A percentile compares a stretch with the other conserved stretches of the same genome.
Conservation (phyloP, 2,329 filamentous ascomycete species). For the Pseudogymnoascus sp. region DNA sequence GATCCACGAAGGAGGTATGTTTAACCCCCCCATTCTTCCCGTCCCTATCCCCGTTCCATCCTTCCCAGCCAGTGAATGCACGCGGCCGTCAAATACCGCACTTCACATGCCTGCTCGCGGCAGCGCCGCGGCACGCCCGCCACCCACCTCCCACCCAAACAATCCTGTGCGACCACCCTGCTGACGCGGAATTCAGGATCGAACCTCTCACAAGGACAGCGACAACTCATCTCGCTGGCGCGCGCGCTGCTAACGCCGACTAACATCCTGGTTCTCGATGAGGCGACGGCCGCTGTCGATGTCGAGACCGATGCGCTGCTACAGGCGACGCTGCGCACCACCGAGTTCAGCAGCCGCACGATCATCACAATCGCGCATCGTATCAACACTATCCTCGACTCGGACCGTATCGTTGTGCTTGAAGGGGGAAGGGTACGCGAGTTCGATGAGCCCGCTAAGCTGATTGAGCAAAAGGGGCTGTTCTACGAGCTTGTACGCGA, state of each 20-base stretch:
- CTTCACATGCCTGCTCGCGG: neutral
- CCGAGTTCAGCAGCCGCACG: conserved; percentile 76
- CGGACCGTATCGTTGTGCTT: conserved; percentile 85
- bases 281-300: conserved; percentile 76
- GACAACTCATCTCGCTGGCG: conserved; percentile 87
- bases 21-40: neutral
- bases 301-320: conserved; percentile 60
- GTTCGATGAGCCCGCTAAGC: conserved; percentile 75
- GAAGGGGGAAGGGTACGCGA: conserved; percentile 85
- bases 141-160: conserved; percentile 11
- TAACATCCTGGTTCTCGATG: conserved; percentile 94
- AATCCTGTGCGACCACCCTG: conserved; percentile 8
- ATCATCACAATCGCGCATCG: conserved; percentile 98
- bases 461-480: conserved; percentile 66
- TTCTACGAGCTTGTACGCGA: conserved; percentile 92
- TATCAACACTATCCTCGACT: conserved; percentile 91
- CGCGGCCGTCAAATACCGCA: neutral
- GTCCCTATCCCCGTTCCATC: neutral
- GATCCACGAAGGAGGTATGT: conserved; percentile 87
- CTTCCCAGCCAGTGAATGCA: neutral
- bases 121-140: conserved; percentile 4
- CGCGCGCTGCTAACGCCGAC: conserved; percentile 89
- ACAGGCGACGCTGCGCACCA: conserved; percentile 53
- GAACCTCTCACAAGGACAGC: conserved; percentile 90
- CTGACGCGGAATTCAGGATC: conserved; percentile 51